Conservation (phyloP, 495 filamentous ascomycete species). For the Penicillium verhagenii region DNA sequence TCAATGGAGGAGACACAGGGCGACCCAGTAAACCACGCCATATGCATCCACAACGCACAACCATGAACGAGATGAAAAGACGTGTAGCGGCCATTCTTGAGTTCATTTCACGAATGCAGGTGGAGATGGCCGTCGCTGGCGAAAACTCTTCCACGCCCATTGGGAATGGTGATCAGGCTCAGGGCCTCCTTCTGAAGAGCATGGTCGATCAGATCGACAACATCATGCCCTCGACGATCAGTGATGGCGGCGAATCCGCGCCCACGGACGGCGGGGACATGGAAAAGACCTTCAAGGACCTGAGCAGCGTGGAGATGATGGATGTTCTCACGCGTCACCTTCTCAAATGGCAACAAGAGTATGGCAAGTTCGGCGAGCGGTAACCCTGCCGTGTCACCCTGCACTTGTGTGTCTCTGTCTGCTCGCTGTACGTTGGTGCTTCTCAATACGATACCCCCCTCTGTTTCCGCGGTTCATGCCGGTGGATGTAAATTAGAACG, state of each 20-base stretch:
- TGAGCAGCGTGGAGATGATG: slow-evolving; percentile 79
- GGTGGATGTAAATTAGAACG: slow-evolving; percentile 27
- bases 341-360: slow-evolving; percentile 74
- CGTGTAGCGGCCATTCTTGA: slow-evolving; percentile 80
- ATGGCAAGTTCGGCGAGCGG: slow-evolving; percentile 54
- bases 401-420: slow-evolving; percentile 7
- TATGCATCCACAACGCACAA: slow-evolving; percentile 59
- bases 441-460: slow-evolving; percentile 32
- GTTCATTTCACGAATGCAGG: slow-evolving; percentile 85
- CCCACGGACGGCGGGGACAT: slow-evolving; percentile 28
- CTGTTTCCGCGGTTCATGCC: slow-evolving; percentile 15
- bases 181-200: slow-evolving; percentile 35
- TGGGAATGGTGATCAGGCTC: slow-evolving; percentile 33
- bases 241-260: slow-evolving; percentile 30
- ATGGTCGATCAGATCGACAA: slow-evolving; percentile 40
- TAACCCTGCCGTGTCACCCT: slow-evolving; percentile 26
- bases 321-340: slow-evolving; percentile 71
- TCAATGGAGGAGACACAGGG: slow-evolving; percentile 46
- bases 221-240: slow-evolving; percentile 23
- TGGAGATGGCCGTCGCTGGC: slow-evolving; percentile 70
- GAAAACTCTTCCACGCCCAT: slow-evolving; percentile 42
- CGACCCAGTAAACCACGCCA: slow-evolving; percentile 59
- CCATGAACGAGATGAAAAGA: slow-evolving; percentile 88
- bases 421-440: slow-evolving; percentile 12
- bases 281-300: slow-evolving; percentile 61